Conservation (phyloP, 306 rosid species). For the Neltuma alba region DNA sequence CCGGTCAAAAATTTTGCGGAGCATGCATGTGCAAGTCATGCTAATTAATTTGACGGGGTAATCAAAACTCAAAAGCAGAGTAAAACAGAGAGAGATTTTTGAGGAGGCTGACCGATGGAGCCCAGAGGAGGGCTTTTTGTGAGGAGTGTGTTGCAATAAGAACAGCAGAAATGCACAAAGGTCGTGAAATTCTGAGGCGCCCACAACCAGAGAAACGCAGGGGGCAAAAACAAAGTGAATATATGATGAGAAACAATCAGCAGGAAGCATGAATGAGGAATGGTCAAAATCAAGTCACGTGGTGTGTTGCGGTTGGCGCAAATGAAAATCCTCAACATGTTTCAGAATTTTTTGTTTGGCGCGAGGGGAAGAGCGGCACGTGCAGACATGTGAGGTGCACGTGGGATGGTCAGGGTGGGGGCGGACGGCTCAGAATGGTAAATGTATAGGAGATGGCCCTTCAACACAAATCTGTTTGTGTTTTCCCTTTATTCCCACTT, state of each 20-base stretch:
- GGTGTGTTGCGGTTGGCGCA: slow-evolving; percentile 52
- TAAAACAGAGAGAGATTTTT: background rate
- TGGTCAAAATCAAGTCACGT: slow-evolving; percentile 69
- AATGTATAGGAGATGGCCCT: background rate
- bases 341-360: slow-evolving; percentile 14
- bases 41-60: slow-evolving; percentile 28
- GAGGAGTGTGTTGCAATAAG: background rate
- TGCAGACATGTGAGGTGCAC: slow-evolving; percentile 71
- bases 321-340: background rate
- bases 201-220: background rate
- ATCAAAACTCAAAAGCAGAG: slow-evolving; percentile 40
- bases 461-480: background rate
- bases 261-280: slow-evolving; percentile 10
- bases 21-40: slow-evolving; percentile 34
- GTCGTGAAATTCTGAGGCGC: background rate
- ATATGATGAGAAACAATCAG: background rate
- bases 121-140: background rate
- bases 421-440: background rate
- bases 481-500: too few relatives aligned
- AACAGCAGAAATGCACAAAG: background rate
- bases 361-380: slow-evolving; percentile 44
- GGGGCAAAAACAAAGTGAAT: background rate
- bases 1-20: slow-evolving; percentile 44
- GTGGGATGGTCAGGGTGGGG: slow-evolving; percentile 35
- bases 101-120: too few relatives aligned